Evolutionary conservation across 1,284 basidiomycete species (phyloP), one percentile per base, ranked within the genome.

Genomic region (Papiliotrema fonsecae): DNA sequence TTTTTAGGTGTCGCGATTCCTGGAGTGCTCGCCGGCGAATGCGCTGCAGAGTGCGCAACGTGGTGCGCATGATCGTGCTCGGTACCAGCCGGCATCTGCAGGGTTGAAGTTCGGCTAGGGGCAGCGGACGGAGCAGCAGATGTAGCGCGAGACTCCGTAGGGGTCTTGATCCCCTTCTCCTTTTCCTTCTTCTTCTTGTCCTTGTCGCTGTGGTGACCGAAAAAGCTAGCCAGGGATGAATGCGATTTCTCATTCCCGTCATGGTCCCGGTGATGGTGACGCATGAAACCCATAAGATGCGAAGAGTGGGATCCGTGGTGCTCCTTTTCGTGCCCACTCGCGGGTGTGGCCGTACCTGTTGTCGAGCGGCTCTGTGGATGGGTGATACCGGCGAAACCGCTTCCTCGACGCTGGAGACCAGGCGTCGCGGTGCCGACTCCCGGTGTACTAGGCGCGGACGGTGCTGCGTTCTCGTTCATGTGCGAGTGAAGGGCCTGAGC

Each of bases 221-320:
- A 73, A 51, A 74, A 74, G 45, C 67, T 65, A 4, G 73, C 70
- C 21, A 75, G 57, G 10, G 65, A 64, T 1, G 69, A 68, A 50
- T 72, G 65, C 16, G 68, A 70, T 51, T 73, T 73, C 45, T 74
- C 71, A n/a, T n/a, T n/a, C n/a, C 70, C 69, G 18, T 73, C 72
- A 52, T 64, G 66, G 50, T 72, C 69, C 34, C 61, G 55, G 55
- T 73, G 70, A 51, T 74, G 72, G 47, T 74, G 72, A 30, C 66
- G 61, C 65, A 74, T 67, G 52, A 74, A 74, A 7, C 72, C 72
- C 27, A 74, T 71, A 13, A 74, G 61, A 49, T 74, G 70, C 11
- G 64, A 61, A n/a, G 65, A 58, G 53, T 74, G 65, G 39, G 63
- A 62, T 6, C 68, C 69, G 44, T 67, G 64, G 28, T 58, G 51